Base-by-base conservation (phyloP, 1,284 basidiomycete genomes). In the Apiotrichum sp. region DNA sequence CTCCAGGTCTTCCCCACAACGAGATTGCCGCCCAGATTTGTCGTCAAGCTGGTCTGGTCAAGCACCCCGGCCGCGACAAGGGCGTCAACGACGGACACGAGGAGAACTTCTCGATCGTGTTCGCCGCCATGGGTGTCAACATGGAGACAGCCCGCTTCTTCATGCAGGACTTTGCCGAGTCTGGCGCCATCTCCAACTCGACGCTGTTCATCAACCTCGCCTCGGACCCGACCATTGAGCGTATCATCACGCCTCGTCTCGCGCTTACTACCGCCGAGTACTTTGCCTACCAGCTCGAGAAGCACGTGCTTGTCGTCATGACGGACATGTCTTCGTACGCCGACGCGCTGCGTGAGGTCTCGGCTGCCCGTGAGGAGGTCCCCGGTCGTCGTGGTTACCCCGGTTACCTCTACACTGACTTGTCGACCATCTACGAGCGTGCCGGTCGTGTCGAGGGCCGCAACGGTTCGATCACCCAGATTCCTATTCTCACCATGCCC, bases 1-100 rank as follows among this genome's bases (percentile, higher is more conserved):
- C 22, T 22, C 3, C 50, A 66, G 95, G 96, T 84, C 81, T 99
- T 56, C 96, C 96, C 49, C 96, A 99, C 81, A 98, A 99, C 78
- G 92, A 98, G 90, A 99, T 99, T 77, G 96, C 96, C 67, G 96
- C 96, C 44, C 95, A 99, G 83, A 98, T 98, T 73, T 97, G 98
- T 81, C 91, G 95, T 74, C 96, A 99, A 81, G 92, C 95, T 41
- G 96, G 96, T 65, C 81, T 99, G 57, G 95, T 99, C 69, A 93
- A 93, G 78, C 82, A 87, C 45, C 93, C 93, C 9, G 75, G 75
- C 50, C 44, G 35, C 36, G 90, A 88, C 55, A 98, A 98, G 79
- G 93, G 90, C 68, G 92, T 97, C 31, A 93, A 95, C 73, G 96
- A 99, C 75, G 96, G 93, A 49, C 96, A 98, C 79, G 95, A 97